Percentiles rank a stretch among this genome's conserved stretches.
These are phyloP conservation scores for Arxiozyma bovina DNA, from an alignment of 1,139 yeast genomes.

Conservation along the genomic window DNA sequence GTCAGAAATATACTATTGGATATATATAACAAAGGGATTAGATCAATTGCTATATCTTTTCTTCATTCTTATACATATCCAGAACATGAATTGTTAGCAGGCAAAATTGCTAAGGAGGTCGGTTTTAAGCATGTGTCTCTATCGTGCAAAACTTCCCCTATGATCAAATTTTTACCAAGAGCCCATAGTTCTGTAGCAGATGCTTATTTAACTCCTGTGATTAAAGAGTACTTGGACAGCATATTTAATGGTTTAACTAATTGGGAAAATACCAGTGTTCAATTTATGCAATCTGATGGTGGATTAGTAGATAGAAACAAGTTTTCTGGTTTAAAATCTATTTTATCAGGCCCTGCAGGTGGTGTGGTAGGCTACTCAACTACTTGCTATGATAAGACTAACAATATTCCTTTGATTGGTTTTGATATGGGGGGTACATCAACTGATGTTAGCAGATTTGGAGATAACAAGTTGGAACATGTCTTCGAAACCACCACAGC, in stretches of 20 bases:
- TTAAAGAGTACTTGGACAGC: conserved; percentile 49
- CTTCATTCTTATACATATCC: conserved; percentile 65
- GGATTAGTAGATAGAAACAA: conserved; percentile 43
- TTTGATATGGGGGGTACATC: conserved; percentile 61
- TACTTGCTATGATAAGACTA: conserved; percentile 40
- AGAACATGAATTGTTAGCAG: conserved; percentile 52
- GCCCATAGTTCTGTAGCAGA: conserved; percentile 70
- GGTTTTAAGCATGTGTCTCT: conserved; percentile 59
- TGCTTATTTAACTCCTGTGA: conserved; percentile 70
- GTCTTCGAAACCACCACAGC: conserved; percentile 51
- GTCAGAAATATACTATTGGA: conserved; percentile 36
- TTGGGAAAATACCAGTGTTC: conserved; percentile 35
- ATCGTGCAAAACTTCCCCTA: conserved; percentile 59
- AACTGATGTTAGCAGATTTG: conserved; percentile 46
- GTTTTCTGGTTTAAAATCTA: conserved; percentile 46
- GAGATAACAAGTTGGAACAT: conserved; percentile 41
- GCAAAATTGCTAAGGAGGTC: conserved; percentile 46
- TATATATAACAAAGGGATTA: conserved; percentile 47
- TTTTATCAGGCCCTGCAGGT: conserved; percentile 56
- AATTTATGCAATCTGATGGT: conserved; percentile 57
- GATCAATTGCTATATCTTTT: conserved; percentile 59
- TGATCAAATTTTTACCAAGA: conserved; percentile 63
- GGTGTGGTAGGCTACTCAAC: conserved; percentile 52
- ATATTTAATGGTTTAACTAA: conserved; percentile 55
- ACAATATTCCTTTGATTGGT: conserved; percentile 42